Percentiles rank a stretch among this genome's conserved stretches.
These are phyloP conservation scores for Dictyostelium purpureum DNA, from an alignment of 78 protist species.

Conservation along the genomic window DNA sequence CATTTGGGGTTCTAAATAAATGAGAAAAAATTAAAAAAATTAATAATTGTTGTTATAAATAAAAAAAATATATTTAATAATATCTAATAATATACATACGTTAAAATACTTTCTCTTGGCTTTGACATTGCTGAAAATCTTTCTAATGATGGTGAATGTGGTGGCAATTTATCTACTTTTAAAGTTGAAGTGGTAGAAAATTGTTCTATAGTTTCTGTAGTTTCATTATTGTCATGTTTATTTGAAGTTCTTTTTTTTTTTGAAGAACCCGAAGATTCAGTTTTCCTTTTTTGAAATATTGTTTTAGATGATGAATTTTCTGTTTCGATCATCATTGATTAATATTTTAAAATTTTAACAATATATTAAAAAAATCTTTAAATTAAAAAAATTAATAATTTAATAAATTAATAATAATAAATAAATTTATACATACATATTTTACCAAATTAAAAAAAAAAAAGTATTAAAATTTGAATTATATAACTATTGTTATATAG, in stretches of 20 bases:
- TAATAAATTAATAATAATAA: no score
- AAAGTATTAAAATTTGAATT: no score
- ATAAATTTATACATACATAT: no score
- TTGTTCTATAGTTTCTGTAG: background rate
- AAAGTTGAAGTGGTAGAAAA: background rate
- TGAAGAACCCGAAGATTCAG: background rate
- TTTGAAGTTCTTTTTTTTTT: background rate
- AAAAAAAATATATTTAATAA: background rate
- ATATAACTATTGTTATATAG: background rate
- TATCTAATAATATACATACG: constrained; percentile 9
- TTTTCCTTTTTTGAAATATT: constrained; percentile 10
- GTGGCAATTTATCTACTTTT: constrained; percentile 1
- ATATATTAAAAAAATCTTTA: no score
- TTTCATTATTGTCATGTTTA: background rate
- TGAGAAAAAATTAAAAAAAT: background rate
- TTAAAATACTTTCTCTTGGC: constrained; percentile 67
- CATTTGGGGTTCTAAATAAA: constrained; percentile 6
- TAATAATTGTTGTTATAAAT: background rate
- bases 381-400: no score
- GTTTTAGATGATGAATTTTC: background rate
- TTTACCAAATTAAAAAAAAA: no score
- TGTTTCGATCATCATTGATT: background rate
- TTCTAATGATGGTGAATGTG: constrained; percentile 72
- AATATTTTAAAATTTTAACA: no score
- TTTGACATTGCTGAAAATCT: constrained; percentile 65